Conservation (phyloP, 768 basidiomycete genomes). For the Panaeolus papilionaceus region DNA sequence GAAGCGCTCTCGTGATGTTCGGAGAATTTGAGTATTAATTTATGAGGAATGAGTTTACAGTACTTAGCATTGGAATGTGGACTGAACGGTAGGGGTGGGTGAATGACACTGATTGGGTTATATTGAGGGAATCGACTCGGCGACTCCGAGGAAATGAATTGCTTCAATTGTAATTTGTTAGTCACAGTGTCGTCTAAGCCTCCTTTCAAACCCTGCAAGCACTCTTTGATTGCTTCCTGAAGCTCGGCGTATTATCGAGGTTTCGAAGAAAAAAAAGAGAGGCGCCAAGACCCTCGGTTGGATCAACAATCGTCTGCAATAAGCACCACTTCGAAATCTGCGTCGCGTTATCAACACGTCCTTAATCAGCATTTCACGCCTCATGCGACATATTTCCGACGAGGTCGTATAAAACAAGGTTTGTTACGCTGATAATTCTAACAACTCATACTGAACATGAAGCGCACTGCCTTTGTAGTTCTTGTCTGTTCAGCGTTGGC, state of each 20-base stretch:
- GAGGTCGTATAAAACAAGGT: background rate
- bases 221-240: background rate
- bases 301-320: background rate
- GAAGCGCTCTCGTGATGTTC: background rate
- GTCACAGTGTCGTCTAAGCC: no score
- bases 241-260: background rate
- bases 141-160: background rate
- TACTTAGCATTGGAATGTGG: background rate
- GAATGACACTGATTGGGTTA: background rate
- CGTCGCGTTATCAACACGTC: background rate
- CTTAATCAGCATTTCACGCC: background rate
- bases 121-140: background rate
- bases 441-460: background rate
- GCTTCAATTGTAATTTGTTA: no score
- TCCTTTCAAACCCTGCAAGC: no score
- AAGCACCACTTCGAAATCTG: background rate
- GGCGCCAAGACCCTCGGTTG: background rate
- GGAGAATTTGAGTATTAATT: background rate
- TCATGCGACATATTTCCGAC: background rate
- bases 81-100: background rate
- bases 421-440: background rate
- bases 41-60: no score
- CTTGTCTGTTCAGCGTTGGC: background rate
- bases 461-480: constrained; percentile 7
- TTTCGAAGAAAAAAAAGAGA: background rate